Conservation (phyloP, 306 rosid genomes). For the Castanea sativa region DNA sequence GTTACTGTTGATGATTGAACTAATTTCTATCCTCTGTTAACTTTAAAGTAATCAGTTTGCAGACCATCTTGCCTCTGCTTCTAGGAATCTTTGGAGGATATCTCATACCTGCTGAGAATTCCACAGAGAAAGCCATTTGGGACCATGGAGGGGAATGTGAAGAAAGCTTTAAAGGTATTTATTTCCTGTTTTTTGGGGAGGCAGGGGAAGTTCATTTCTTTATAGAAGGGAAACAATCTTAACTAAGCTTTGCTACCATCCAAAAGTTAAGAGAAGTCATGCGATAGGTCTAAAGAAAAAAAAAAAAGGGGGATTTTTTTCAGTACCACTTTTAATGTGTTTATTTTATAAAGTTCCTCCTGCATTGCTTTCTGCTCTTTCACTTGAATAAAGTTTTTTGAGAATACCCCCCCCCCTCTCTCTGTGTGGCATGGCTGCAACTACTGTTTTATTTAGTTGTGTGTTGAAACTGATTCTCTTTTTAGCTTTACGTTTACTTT, state of each 20-base stretch:
- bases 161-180: slow-evolving; percentile 82
- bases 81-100: slow-evolving; percentile 85
- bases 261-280: background rate
- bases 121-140: slow-evolving; percentile 96
- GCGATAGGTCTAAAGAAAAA: background rate
- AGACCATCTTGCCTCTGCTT: slow-evolving; percentile 15
- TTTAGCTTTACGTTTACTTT: background rate
- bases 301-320: background rate
- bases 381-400: too few relatives aligned
- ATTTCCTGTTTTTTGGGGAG: background rate
- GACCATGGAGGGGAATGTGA: slow-evolving; percentile 93
- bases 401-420: too few relatives aligned
- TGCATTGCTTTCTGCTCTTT: too few relatives aligned
- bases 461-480: background rate
- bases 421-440: background rate
- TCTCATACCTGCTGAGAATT: slow-evolving; percentile 80
- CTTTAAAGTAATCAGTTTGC: slow-evolving; percentile 1
- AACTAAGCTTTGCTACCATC: background rate
- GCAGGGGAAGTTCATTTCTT: background rate
- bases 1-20: slow-evolving; percentile 31
- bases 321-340: too few relatives aligned
- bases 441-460: background rate
- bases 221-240: background rate
- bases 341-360: too few relatives aligned
- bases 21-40: background rate